These are phyloP conservation scores for Brassica napus DNA, from an alignment of 345 rosid species.

Conservation along the genomic window Da-Ae NC_063447.1:44001-44500, in stretches of 20 bases:
- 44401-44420: too few species aligned
- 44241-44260: background rate
- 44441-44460: too few species aligned
- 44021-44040: slow-evolving; percentile 19
- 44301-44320: background rate
- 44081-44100: slow-evolving; percentile 2
- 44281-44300: background rate
- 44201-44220: slow-evolving; percentile 3
- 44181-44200: background rate
- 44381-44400: too few species aligned
- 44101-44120: background rate
- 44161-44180: background rate
- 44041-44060: slow-evolving; percentile 10
- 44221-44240: background rate
- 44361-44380: background rate
- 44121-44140: slow-evolving; percentile 4
- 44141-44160: background rate
- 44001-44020: slow-evolving; percentile 30
- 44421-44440: too few species aligned
- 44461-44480: too few species aligned
- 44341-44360: background rate
- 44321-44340: background rate
- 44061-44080: slow-evolving; percentile 1
- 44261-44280: background rate
- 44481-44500: too few species aligned